Base-by-base conservation (phyloP, 2,329 filamentous ascomycete genomes). In the Fusarium oligoseptatum region DNA sequence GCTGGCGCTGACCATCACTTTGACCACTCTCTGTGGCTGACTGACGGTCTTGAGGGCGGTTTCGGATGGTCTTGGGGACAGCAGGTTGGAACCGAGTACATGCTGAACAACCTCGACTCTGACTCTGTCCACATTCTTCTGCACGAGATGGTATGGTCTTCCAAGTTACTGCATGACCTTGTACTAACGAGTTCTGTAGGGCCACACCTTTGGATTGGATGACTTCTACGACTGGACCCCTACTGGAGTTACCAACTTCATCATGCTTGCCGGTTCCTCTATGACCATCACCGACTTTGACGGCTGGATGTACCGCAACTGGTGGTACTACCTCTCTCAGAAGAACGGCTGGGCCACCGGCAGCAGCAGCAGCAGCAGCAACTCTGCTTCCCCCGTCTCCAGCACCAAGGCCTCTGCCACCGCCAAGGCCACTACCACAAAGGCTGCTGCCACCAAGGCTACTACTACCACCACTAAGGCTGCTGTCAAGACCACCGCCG, bases 241-340 rank as follows among this genome's bases (percentile, higher is more conserved):
- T 0, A 80, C 79, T 2, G 84, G 84, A 6, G 73, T 84, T 11
- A 76, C 77, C 17, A 84, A 82, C 73, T 87, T 87, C 76, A 82
- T 87, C 68, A 87, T 87, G 85, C 74, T 82, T 45, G 83, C 85
- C 24, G 85, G 85, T 6, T 81, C 82, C 45, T 79, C 85, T 1
- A 81, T 76, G 36, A 73, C 80, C 58, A 82, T 87, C 55, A 87
- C 85, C 6, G 84, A 87, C 48, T 87, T 87, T 63, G 85, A 87
- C 67, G 84, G 83, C 32, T 87, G 85, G 85, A 87, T 87, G 85
- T 79, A 82, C 57, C 80, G 85, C 22, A 84, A 87, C 74, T 87
- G 84, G 84, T 87, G 84, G 84, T 80, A 81, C 68, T 76, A 81
- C 66, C 72, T 81, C 22, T 76, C 79, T 11, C 73, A 74, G 17